Percentiles rank a stretch among this genome's conserved stretches.
Evolutionary conservation across 371 early-diverging fungal genomes (phyloP).

Genomic region (Mucor mucedo): DNA sequence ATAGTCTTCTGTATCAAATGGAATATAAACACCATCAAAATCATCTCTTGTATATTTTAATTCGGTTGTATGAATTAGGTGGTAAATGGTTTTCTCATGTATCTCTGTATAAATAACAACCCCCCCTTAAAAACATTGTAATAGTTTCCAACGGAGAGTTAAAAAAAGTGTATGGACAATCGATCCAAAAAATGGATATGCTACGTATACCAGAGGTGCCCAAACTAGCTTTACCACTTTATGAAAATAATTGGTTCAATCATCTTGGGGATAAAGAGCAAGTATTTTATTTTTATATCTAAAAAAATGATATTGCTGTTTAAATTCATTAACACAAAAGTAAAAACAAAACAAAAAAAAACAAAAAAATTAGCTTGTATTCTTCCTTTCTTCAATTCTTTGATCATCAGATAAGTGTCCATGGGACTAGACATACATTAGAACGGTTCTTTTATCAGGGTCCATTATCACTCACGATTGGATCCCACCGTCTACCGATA

Average conservation of each 20-base stretch:
- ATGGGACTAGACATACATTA: constrained; percentile 26
- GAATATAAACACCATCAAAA: constrained; percentile 22
- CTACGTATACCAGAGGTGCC: constrained; percentile 10
- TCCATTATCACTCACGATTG: constrained; percentile 26
- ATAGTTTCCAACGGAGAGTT: constrained; percentile 15
- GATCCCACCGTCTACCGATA: constrained; percentile 24
- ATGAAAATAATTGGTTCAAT: constrained; percentile 28
- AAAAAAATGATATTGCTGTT: neutral
- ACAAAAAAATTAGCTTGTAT: constrained; percentile 19
- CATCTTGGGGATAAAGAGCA: constrained; percentile 34
- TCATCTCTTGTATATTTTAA: constrained; percentile 18
- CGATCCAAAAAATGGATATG: constrained; percentile 1
- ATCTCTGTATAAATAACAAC: neutral
- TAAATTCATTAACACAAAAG: no score
- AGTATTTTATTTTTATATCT: neutral
- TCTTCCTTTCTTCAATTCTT: constrained; percentile 35
- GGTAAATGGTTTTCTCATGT: neutral
- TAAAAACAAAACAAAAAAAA: neutral
- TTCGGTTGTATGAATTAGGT: constrained; percentile 11
- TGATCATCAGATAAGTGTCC: constrained; percentile 21
- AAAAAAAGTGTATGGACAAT: constrained; percentile 2
- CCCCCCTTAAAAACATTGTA: neutral
- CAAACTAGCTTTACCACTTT: constrained; percentile 9
- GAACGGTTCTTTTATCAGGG: constrained; percentile 24
- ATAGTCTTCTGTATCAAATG: constrained; percentile 16